phyloP scores from a whole-genome alignment of 768 basidiomycete species.

The Leccinellum albellum region DNA sequence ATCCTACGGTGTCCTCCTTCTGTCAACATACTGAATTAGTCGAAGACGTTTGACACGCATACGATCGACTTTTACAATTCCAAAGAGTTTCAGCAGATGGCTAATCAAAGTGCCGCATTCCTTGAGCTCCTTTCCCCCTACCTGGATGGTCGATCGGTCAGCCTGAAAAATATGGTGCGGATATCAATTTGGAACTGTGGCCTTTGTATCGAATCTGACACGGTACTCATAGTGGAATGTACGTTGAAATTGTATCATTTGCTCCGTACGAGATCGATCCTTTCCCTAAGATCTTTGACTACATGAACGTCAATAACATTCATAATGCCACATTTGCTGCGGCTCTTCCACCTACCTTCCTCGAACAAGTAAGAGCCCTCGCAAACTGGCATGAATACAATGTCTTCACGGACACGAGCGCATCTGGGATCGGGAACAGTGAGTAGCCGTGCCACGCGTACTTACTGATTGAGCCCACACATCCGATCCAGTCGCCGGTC shows the following conservation, averaged over 20 bases:
- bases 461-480: background rate
- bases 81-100: constrained; percentile 44
- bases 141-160: constrained; percentile 51
- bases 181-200: background rate
- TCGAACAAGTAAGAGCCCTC: constrained; percentile 54
- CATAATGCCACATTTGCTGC: constrained; percentile 56
- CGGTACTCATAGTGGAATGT: constrained; percentile 45
- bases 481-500: constrained; percentile 54
- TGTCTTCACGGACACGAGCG: constrained; percentile 53
- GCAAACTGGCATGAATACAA: constrained; percentile 74
- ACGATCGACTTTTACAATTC: constrained; percentile 57
- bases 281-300: constrained; percentile 55
- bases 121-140: constrained; percentile 46
- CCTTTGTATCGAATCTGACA: constrained; percentile 1
- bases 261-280: background rate
- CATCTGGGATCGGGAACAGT: constrained; percentile 67
- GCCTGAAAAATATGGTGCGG: constrained; percentile 55
- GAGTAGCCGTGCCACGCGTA: constrained; percentile 11
- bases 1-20: background rate
- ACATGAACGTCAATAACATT: constrained; percentile 67
- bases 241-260: constrained; percentile 9
- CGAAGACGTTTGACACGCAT: constrained; percentile 45
- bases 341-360: constrained; percentile 43
- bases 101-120: constrained; percentile 44
- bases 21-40: background rate